phyloP scores from a whole-genome alignment of 2,329 filamentous ascomycete genomes.

The Aspergillus awamori region DNA sequence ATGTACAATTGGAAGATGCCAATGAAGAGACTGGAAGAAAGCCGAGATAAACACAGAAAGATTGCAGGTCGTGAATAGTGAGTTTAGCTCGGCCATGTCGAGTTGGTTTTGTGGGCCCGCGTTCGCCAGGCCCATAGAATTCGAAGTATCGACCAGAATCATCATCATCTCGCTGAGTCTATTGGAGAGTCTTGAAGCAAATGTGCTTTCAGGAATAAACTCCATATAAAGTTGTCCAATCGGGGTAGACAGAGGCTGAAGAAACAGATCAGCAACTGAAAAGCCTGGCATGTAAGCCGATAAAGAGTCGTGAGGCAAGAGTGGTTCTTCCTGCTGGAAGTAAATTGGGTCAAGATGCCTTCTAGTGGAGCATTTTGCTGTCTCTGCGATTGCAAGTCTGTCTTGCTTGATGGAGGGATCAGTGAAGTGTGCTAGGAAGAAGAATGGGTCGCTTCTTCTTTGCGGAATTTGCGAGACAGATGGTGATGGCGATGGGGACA shows the following conservation, averaged over 20 bases:
- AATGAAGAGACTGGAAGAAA: constrained; percentile 37
- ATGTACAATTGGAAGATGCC: constrained; percentile 36
- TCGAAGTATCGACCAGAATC: constrained; percentile 34
- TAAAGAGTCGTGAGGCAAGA: constrained; percentile 26
- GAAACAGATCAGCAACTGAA: constrained; percentile 16
- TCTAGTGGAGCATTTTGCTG: constrained; percentile 31
- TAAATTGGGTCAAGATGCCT: constrained; percentile 32
- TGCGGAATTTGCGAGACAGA: not conserved
- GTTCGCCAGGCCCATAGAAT: constrained; percentile 25
- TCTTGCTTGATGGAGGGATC: constrained; percentile 31
- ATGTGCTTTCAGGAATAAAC: constrained; percentile 17
- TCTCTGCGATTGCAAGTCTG: constrained; percentile 34
- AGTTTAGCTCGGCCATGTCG: constrained; percentile 24
- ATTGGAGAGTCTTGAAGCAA: constrained; percentile 25
- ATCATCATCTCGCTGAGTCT: constrained; percentile 30
- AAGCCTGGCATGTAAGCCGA: constrained; percentile 18
- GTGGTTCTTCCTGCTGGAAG: constrained; percentile 32
- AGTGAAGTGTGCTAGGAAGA: constrained; percentile 35
- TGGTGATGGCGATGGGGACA: constrained; percentile 9
- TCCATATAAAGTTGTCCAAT: constrained; percentile 25
- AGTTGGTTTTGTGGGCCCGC: constrained; percentile 8
- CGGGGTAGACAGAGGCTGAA: constrained; percentile 12
- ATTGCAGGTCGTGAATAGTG: constrained; percentile 29
- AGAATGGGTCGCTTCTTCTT: constrained; percentile 24
- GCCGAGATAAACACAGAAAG: constrained; percentile 32